These are phyloP conservation scores for Adansonia rubrostipa DNA, from an alignment of 441 rosid genomes.

Conservation along the genomic window DNA sequence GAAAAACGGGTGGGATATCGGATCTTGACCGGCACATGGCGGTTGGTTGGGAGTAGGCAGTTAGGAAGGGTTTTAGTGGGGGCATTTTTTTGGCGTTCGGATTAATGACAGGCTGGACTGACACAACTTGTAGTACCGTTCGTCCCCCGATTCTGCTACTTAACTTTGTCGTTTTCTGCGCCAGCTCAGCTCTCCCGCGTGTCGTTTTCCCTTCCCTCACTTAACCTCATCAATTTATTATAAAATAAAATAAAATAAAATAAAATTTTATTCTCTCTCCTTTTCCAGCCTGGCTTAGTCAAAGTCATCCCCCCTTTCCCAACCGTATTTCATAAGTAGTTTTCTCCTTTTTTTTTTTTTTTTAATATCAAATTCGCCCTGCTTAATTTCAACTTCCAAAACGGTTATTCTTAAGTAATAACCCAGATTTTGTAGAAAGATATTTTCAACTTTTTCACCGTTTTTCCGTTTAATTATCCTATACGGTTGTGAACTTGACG, in stretches of 20 bases:
- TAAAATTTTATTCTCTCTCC: neutral
- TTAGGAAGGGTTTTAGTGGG: neutral
- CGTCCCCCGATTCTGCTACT: conserved; percentile 40
- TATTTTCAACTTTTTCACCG: neutral
- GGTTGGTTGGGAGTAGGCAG: neutral
- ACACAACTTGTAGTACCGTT: conserved; percentile 39
- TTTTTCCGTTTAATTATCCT: neutral
- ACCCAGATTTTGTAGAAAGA: neutral
- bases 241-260: neutral
- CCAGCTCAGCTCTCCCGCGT: conserved; percentile 2
- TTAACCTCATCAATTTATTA: neutral
- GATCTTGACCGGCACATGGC: neutral
- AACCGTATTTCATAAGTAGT: neutral
- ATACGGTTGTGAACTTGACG: conserved; percentile 23
- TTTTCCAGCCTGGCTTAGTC: conserved; percentile 7
- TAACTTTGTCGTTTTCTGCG: conserved; percentile 47
- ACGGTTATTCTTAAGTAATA: conserved; percentile 29
- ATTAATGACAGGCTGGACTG: conserved; percentile 57
- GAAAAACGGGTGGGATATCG: neutral
- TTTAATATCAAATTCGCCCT: neutral
- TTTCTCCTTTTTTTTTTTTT: neutral
- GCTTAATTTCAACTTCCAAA: conserved; percentile 36
- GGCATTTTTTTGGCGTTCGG: neutral
- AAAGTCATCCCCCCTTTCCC: neutral
- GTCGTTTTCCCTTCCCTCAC: neutral